Conservation (phyloP, 2,329 filamentous ascomycete species). For the Teratosphaeria epicoccoides region DNA sequence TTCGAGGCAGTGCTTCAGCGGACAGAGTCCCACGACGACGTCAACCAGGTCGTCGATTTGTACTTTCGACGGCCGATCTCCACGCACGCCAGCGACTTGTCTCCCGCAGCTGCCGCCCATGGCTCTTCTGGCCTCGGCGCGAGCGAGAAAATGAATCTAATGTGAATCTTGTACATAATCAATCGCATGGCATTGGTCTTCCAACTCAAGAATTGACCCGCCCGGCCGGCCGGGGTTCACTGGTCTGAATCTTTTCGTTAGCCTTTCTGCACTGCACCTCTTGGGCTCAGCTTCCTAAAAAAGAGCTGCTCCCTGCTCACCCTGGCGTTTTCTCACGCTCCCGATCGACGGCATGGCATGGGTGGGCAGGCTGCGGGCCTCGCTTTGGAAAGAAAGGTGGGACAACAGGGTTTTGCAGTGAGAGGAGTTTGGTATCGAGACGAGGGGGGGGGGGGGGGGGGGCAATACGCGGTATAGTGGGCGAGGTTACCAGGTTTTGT, state of each 20-base stretch:
- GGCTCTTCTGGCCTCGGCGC: neutral
- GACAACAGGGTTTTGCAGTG: neutral
- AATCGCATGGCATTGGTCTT: neutral
- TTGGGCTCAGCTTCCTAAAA: too few species aligned
- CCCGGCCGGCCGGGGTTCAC: neutral
- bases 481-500: too few species aligned
- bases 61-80: conserved; percentile 4
- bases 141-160: neutral
- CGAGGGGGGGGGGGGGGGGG: too few species aligned
- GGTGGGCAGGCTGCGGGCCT: neutral
- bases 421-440: neutral
- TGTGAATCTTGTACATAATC: neutral
- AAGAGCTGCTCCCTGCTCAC: neutral
- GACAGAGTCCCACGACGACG: conserved; percentile 1
- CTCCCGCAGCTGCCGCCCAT: neutral
- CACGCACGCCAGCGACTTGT: neutral
- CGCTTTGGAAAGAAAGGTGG: neutral
- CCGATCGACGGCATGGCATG: neutral
- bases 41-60: conserved; percentile 4
- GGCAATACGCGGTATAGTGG: too few species aligned
- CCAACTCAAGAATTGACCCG: too few species aligned
- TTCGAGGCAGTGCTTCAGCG: neutral
- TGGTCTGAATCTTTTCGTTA: neutral
- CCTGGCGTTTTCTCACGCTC: neutral
- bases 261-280: too few species aligned